Percentiles rank a stretch among this genome's conserved stretches.
Conservation (phyloP, 257 asterid species). For the Ligustrum vulgare region DNA sequence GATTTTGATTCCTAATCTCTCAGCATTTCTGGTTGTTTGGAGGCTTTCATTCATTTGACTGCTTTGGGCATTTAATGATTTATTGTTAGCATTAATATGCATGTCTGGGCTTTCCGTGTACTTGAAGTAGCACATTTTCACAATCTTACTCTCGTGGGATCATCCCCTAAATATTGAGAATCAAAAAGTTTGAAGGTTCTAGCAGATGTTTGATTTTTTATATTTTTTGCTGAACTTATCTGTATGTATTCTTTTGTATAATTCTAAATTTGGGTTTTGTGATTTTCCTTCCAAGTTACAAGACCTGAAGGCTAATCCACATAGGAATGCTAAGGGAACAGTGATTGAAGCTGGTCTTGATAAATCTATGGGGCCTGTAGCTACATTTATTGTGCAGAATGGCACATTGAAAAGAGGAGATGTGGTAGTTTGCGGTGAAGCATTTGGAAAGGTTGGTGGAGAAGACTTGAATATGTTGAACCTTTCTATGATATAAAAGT, state of each 20-base stretch:
- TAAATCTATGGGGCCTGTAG: constrained; percentile 90
- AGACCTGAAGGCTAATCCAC: constrained; percentile 97
- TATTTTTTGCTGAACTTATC: neutral
- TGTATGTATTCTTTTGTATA: constrained; percentile 23
- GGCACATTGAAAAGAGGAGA: constrained; percentile 94
- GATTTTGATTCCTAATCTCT: constrained; percentile 15
- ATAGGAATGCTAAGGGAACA: constrained; percentile 89
- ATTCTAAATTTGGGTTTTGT: constrained; percentile 26
- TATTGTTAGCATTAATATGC: neutral
- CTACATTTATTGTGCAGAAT: constrained; percentile 93
- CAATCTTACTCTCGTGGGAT: neutral
- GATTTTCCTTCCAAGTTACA: constrained; percentile 57
- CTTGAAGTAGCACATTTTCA: constrained; percentile 7
- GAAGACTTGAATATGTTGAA: constrained; percentile 18
- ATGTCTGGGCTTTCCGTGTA: neutral
- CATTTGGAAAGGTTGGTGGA: constrained; percentile 91
- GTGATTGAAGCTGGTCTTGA: constrained; percentile 97
- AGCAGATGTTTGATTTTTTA: neutral
- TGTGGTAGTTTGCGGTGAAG: constrained; percentile 86
- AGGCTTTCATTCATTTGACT: constrained; percentile 13
- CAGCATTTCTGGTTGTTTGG: neutral
- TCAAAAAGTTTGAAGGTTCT: neutral
- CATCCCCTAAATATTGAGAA: neutral
- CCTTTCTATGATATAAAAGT: neutral
- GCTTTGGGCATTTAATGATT: constrained; percentile 1